phyloP scores from a whole-genome alignment of 1,139 yeast genomes.

The Yamadazyma sp. region DNA sequence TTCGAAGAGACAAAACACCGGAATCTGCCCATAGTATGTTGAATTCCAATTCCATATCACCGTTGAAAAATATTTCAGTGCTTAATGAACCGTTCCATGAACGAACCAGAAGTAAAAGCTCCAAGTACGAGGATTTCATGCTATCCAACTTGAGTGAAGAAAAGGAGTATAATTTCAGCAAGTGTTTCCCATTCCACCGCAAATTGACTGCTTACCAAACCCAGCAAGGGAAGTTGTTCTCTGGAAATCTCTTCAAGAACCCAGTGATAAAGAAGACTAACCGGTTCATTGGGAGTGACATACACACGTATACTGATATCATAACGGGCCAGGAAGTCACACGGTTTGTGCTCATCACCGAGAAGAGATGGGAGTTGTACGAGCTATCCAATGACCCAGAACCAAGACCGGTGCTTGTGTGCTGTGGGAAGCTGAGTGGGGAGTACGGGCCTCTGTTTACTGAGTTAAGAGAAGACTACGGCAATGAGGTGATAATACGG shows the following conservation, averaged over 20 bases:
- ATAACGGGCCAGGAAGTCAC: constrained; percentile 48
- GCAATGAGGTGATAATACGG: constrained; percentile 28
- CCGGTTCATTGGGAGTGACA: constrained; percentile 57
- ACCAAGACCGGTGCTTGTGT: constrained; percentile 54
- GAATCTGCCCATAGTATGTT: constrained; percentile 2
- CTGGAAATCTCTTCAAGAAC: constrained; percentile 36
- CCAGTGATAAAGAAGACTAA: constrained; percentile 39
- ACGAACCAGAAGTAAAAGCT: constrained; percentile 6
- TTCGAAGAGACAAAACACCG: neutral
- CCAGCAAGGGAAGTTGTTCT: constrained; percentile 52
- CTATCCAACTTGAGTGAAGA: constrained; percentile 34
- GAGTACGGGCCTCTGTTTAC: constrained; percentile 58
- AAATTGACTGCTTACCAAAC: constrained; percentile 65
- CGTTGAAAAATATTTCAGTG: constrained; percentile 11
- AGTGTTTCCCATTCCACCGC: constrained; percentile 82
- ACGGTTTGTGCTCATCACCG: constrained; percentile 62
- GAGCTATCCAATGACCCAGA: constrained; percentile 28
- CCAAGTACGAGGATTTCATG: constrained; percentile 23
- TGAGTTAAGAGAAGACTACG: constrained; percentile 25
- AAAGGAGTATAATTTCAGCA: constrained; percentile 66
- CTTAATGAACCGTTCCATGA: constrained; percentile 2
- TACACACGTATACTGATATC: constrained; percentile 45
- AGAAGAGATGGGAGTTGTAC: constrained; percentile 73
- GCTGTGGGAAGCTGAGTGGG: constrained; percentile 69
- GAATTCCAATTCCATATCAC: constrained; percentile 17